phyloP scores from a whole-genome alignment of 2,329 filamentous ascomycete species.

The Alternaria infectoria region DNA sequence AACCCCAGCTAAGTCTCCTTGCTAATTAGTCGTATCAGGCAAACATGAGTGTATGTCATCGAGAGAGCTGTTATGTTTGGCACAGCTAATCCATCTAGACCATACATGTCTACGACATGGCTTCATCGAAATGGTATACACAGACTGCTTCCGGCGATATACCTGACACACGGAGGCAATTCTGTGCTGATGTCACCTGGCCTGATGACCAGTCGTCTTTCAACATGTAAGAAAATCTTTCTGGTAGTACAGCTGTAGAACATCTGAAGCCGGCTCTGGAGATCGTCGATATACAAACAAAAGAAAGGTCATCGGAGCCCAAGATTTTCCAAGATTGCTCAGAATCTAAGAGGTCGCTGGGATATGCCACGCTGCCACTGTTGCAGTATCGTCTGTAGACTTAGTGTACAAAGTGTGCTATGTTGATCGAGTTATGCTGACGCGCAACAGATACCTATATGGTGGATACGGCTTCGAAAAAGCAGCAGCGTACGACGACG shows the following conservation, averaged over 20 bases:
- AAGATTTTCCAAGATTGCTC: neutral
- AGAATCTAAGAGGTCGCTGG: neutral
- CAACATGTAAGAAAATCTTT: conserved; percentile 61
- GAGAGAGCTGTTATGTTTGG: conserved; percentile 25
- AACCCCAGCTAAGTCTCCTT: neutral
- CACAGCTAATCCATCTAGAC: conserved; percentile 38
- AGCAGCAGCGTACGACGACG: conserved; percentile 64
- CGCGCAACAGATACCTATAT: conserved; percentile 61
- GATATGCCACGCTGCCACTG: neutral
- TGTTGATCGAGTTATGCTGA: neutral
- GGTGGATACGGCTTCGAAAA: conserved; percentile 62
- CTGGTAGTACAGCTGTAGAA: neutral
- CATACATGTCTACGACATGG: conserved; percentile 67
- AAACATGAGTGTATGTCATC: conserved; percentile 43
- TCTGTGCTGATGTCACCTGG: conserved; percentile 68
- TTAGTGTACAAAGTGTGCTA: neutral
- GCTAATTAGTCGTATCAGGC: conserved; percentile 23
- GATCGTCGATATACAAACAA: neutral
- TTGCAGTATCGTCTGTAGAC: neutral
- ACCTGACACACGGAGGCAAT: conserved; percentile 62
- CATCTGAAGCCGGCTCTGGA: neutral
- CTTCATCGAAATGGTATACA: conserved; percentile 65
- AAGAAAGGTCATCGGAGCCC: neutral
- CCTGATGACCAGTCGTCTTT: conserved; percentile 66
- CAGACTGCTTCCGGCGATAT: conserved; percentile 63